Base-by-base conservation (phyloP, 148 eudicot species). In the Nepenthes mirabilis region DNA sequence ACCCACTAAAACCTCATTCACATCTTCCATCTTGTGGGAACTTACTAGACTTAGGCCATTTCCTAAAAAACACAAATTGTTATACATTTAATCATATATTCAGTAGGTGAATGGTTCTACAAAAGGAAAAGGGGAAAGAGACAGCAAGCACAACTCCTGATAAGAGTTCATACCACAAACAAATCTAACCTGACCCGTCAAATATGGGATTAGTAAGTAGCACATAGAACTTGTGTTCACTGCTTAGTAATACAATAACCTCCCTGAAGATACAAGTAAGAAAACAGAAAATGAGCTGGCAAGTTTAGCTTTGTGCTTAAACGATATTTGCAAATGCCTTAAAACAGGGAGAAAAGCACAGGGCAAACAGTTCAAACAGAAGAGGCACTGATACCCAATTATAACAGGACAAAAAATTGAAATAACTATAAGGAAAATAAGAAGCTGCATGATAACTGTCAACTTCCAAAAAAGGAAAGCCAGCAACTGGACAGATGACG, bases 161-260 rank as follows among this genome's bases (percentile, higher is more conserved):
- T 69, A 70, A 65, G 66, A 72, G 76, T 66, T 78, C 85, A 80
- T 80, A 85, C 82, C 81, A 74, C 76, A 23, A 71, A 70, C 71
- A 64, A 81, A 71, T 73, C 87, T 81, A 77, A 87, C 95, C 90
- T 87, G 86, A 79, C 78, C 84, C 86, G 71, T 82, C 74, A 66
- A 66, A 51, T 43, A 66, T 56, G 57, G 43, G 58, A 58, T 65
- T 53, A 14, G 65, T 58, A 47, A 73, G 77, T 54, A 86, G 64
- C 62, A 83, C 60, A 69, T 86, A 81, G 70, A 83, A 59, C 81
- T 83, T 86, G 37, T 37, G 37, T 64, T 86, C 78, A 52, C 83
- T 77, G 77, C 87, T 87, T 61, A 70, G 71, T 35, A 86, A 48
- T 49, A 86, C 65, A 36, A 73, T 78, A 33, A 82, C 85, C 68